Percentiles rank a stretch among this genome's conserved stretches.
phyloP scores from a whole-genome alignment of 176 grass and related monocot species.

The Ananas comosus region DNA sequence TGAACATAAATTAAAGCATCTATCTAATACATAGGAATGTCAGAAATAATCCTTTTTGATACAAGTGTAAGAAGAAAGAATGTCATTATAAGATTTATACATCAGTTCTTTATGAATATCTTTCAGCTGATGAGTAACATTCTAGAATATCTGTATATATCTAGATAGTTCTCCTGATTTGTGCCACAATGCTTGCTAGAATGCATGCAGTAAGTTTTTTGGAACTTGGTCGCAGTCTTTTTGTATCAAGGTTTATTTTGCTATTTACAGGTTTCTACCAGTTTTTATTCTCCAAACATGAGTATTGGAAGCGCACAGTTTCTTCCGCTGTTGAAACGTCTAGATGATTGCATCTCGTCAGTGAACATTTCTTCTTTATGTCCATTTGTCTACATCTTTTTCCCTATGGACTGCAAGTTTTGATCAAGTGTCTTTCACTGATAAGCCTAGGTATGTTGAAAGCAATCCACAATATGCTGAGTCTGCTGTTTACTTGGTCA shows the following conservation, averaged over 20 bases:
- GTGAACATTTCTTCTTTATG: slow-evolving; percentile 15
- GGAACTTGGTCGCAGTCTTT: neutral
- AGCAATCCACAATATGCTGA: slow-evolving; percentile 95
- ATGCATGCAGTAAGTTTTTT: neutral
- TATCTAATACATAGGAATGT: too few species aligned
- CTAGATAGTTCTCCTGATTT: too few species aligned
- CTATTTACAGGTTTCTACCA: slow-evolving; percentile 61
- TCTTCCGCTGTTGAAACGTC: slow-evolving; percentile 83
- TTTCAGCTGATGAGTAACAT: neutral
- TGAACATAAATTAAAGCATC: too few species aligned
- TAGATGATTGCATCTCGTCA: slow-evolving; percentile 98
- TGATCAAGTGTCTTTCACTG: slow-evolving; percentile 1
- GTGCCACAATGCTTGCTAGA: too few species aligned
- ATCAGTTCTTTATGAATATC: too few species aligned
- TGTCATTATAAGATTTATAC: too few species aligned
- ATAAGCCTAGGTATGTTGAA: slow-evolving; percentile 74
- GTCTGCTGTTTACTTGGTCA: slow-evolving; percentile 97
- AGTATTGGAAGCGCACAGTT: slow-evolving; percentile 71
- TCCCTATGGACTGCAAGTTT: neutral
- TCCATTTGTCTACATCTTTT: neutral
- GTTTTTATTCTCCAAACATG: slow-evolving; percentile 91
- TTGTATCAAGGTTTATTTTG: slow-evolving; percentile 8
- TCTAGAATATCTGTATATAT: neutral
- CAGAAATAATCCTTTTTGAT: too few species aligned
- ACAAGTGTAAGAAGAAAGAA: too few species aligned